Conservation (phyloP, 2,329 filamentous ascomycete species). For the Curvularia verruculosa region DNA sequence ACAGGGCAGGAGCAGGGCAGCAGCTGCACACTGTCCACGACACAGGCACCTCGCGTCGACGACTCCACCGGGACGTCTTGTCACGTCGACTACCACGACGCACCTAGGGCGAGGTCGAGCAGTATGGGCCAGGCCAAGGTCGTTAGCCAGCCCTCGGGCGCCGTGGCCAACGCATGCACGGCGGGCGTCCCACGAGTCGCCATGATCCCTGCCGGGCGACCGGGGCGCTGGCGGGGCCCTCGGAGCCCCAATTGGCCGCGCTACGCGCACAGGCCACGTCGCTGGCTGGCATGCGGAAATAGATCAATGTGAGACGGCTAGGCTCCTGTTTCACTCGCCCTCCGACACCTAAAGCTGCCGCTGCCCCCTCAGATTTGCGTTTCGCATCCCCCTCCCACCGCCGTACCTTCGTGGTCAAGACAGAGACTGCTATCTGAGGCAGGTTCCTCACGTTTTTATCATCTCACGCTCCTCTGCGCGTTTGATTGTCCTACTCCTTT, state of each 20-base stretch:
- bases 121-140: conserved; percentile 14
- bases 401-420: conserved; percentile 43
- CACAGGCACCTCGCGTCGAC: neutral
- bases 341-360: conserved; percentile 50
- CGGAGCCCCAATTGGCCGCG: conserved; percentile 30
- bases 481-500: conserved; percentile 42
- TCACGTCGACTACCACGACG: neutral
- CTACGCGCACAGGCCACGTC: conserved; percentile 31
- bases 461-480: conserved; percentile 31
- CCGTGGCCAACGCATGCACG: conserved; percentile 22
- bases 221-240: conserved; percentile 16
- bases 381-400: conserved; percentile 45
- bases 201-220: conserved; percentile 15
- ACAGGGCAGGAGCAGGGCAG: neutral
- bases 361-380: conserved; percentile 48
- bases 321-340: conserved; percentile 49
- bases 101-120: no score
- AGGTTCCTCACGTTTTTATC: conserved; percentile 36
- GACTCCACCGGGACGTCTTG: no score
- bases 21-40: neutral
- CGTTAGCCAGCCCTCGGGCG: conserved; percentile 15
- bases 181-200: conserved; percentile 30
- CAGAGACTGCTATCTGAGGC: conserved; percentile 47
- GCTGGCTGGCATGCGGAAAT: conserved; percentile 41
- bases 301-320: conserved; percentile 48